Base-by-base conservation (phyloP, 2,329 filamentous ascomycete genomes). In the Cladosporium cucumerinum region DNA sequence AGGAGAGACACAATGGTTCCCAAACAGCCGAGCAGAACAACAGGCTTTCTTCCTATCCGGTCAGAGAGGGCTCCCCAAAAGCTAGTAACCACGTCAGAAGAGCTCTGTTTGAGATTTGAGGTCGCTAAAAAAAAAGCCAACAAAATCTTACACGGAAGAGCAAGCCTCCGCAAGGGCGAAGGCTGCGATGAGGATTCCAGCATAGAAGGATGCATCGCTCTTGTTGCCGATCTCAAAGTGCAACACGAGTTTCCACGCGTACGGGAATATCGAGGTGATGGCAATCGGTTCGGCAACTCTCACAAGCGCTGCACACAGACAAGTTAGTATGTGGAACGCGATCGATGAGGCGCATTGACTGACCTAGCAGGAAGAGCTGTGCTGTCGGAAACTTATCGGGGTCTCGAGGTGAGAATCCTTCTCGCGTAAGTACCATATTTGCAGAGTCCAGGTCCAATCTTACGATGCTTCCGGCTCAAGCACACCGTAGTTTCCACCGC, bases 261-360 rank as follows among this genome's bases (percentile, higher is more conserved):
- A 97, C 23, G 93, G 93, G 72, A 94, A 96, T 78, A 97, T 95
- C 74, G 91, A 95, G 1, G 93, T 97, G 69, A 97, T 85, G 59
- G 93, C 93, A 72, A 97, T 94, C 25, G 93, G 93, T 78, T 97
- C 93, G 61, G 93, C 91, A 70, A 97, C 87, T 68, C 93, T 92
- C 75, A 96, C 93, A 82, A 97, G 92, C 76, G 92, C 93, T 96
- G 72, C 30, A 25, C 8, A 32, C 10, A 30, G 18, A 18, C 18
- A n/a, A 18, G 8, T 54, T 32, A 54, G 51, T 14, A 30, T 28
- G 18, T 30, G 8, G 2, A 54, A n/a, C 12, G 18, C 12, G 18
- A n/a, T 54, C 3, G 18, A 18, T 16, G 39, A 52, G 23, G n/a
- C 32, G 30, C 11, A 26, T 46, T 23, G 3, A 80, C 87, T 74